phyloP scores from a whole-genome alignment of 2,329 filamentous ascomycete species.

The Colletotrichum sp. region DNA sequence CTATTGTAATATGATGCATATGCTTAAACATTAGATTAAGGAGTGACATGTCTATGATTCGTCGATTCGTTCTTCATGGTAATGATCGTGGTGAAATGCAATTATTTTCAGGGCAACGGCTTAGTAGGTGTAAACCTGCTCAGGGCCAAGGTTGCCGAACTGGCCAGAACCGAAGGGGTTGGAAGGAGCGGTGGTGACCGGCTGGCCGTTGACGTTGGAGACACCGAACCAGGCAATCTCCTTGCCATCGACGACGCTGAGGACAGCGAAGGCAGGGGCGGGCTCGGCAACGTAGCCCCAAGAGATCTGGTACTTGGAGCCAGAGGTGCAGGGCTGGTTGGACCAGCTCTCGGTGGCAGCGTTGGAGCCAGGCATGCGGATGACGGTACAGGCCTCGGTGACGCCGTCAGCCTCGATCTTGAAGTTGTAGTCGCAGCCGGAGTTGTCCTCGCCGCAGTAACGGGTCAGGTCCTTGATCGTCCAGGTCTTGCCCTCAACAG shows the following conservation, averaged over 20 bases:
- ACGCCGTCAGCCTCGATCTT: slow-evolving; percentile 1
- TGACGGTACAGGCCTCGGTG: slow-evolving; percentile 2
- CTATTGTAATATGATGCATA: background rate
- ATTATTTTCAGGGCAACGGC: background rate
- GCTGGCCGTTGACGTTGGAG: slow-evolving; percentile 7
- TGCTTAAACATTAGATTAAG: background rate
- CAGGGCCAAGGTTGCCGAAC: slow-evolving; percentile 9
- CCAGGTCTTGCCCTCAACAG: slow-evolving; percentile 4
- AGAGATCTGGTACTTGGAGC: slow-evolving; percentile 6
- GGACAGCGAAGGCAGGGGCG: background rate
- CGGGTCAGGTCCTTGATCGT: slow-evolving; percentile 7
- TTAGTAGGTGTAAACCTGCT: slow-evolving; percentile 16
- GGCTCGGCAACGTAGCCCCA: background rate
- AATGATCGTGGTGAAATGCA: background rate
- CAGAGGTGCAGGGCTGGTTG: slow-evolving; percentile 4
- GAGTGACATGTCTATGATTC: background rate
- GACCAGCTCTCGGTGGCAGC: slow-evolving; percentile 10
- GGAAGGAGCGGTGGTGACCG: slow-evolving; percentile 2
- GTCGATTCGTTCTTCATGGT: background rate
- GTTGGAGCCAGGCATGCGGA: background rate
- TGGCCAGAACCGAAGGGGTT: slow-evolving; percentile 13
- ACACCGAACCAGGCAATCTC: slow-evolving; percentile 4
- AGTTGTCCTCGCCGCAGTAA: background rate
- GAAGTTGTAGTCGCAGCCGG: slow-evolving; percentile 17
- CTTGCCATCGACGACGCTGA: background rate